A percentile compares a stretch with the other conserved stretches of the same genome.
These are phyloP conservation scores for Stylosanthes scabra DNA, from an alignment of 331 rosid species.

Conservation along the genomic window DNA sequence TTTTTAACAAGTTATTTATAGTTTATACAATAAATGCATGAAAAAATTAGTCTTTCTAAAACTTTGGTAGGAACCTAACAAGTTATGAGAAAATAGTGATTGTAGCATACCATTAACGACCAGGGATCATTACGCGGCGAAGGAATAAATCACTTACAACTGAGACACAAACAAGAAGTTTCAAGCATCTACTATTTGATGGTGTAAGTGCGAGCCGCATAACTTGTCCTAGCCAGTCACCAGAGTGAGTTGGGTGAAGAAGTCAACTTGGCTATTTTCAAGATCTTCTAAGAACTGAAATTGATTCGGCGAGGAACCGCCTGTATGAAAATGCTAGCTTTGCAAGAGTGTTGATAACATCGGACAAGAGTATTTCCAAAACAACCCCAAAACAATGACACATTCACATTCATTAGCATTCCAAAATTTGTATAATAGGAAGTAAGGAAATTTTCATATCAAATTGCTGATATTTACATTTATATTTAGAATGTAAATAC, in stretches of 20 bases:
- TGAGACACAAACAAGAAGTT: not conserved
- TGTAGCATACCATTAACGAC: not conserved
- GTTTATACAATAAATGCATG: too few species aligned
- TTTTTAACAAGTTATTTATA: too few species aligned
- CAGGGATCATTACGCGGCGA: not conserved
- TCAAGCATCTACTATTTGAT: not conserved
- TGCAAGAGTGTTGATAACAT: constrained; percentile 35
- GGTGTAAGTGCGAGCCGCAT: not conserved
- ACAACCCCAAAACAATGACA: constrained; percentile 25
- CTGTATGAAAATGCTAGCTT: constrained; percentile 29
- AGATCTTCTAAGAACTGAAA: constrained; percentile 10
- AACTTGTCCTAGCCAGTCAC: not conserved
- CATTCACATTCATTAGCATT: not conserved
- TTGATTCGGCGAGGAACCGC: constrained; percentile 37
- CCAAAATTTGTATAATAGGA: constrained; percentile 37
- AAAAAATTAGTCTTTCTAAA: too few species aligned
- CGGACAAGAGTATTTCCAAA: constrained; percentile 12
- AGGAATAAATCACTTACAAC: not conserved
- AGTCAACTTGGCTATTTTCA: not conserved
- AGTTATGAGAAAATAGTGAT: not conserved
- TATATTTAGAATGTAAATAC: constrained; percentile 45
- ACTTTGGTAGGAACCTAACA: too few species aligned
- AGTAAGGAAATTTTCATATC: constrained; percentile 33
- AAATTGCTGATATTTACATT: constrained; percentile 61
- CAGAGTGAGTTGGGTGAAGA: not conserved